A percentile compares a stretch with the other conserved stretches of the same genome.
These are phyloP conservation scores for Alternaria triticina DNA, from an alignment of 2,329 filamentous ascomycete genomes.

Conservation along the genomic window DNA sequence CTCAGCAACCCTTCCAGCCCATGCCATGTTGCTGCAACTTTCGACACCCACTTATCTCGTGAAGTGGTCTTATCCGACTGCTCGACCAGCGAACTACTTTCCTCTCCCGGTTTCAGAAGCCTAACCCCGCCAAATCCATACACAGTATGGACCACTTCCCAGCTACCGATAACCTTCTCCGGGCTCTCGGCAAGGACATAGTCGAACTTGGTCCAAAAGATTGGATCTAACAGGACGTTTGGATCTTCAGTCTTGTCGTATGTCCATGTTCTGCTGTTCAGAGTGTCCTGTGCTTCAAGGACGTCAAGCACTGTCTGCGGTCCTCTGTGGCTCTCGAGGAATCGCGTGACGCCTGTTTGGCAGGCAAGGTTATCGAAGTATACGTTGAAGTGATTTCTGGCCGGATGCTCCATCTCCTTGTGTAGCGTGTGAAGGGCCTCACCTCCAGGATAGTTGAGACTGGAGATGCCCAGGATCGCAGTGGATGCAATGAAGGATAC, in stretches of 20 bases:
- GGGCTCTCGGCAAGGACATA: slow-evolving; percentile 64
- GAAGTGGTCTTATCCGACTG: slow-evolving; percentile 20
- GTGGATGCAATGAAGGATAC: slow-evolving; percentile 66
- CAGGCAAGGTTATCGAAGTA: slow-evolving; percentile 68
- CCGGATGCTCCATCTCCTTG: slow-evolving; percentile 20
- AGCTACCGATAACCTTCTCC: slow-evolving; percentile 56
- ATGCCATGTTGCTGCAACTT: slow-evolving; percentile 31
- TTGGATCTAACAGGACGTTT: slow-evolving; percentile 52
- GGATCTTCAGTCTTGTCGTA: slow-evolving; percentile 68
- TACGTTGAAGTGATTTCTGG: slow-evolving; percentile 44
- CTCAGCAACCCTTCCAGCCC: slow-evolving; percentile 44
- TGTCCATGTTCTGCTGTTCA: slow-evolving; percentile 51
- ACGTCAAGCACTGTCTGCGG: slow-evolving; percentile 37
- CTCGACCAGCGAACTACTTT: slow-evolving; percentile 25
- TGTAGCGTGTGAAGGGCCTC: slow-evolving; percentile 68
- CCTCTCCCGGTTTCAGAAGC: slow-evolving; percentile 54
- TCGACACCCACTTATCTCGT: slow-evolving; percentile 20
- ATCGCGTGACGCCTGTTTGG: slow-evolving; percentile 68
- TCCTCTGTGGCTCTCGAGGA: slow-evolving; percentile 52
- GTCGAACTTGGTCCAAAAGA: slow-evolving; percentile 66
- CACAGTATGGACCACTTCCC: slow-evolving; percentile 59
- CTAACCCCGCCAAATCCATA: slow-evolving; percentile 59
- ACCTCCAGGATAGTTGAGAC: slow-evolving; percentile 92
- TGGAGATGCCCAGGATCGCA: slow-evolving; percentile 76
- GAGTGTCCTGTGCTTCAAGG: slow-evolving; percentile 26